These are phyloP conservation scores for Gracilaria caudata DNA, from an alignment of 23 red algal genomes.

Conservation along the genomic window DNA sequence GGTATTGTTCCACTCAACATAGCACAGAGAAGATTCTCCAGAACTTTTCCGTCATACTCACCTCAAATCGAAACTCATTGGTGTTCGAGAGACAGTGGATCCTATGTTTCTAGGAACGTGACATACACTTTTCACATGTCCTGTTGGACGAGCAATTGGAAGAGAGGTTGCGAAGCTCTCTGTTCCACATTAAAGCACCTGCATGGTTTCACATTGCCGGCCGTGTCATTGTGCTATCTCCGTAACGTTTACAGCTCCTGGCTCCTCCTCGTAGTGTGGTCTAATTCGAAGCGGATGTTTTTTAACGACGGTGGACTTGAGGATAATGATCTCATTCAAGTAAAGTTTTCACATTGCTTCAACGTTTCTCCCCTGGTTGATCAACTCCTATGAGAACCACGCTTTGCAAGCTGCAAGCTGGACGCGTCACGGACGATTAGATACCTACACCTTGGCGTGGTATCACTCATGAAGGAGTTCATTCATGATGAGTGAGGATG, in stretches of 20 bases:
- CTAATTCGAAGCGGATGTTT: neutral
- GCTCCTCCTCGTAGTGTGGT: neutral
- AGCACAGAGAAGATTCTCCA: neutral
- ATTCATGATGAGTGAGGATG: neutral
- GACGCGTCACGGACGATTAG: neutral
- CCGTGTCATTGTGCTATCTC: neutral
- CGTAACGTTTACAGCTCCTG: neutral
- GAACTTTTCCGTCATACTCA: neutral
- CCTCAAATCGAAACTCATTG: neutral
- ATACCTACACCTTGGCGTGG: neutral
- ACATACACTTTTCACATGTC: constrained; percentile 1
- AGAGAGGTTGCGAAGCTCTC: neutral
- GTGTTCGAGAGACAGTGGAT: neutral
- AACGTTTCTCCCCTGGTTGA: neutral
- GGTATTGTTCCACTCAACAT: neutral
- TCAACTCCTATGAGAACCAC: too few species aligned
- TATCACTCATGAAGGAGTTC: neutral
- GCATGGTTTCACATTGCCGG: neutral
- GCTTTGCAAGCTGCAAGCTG: neutral
- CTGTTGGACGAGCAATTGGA: neutral
- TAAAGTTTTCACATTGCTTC: neutral
- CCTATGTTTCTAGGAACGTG: constrained; percentile 4
- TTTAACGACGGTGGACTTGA: neutral
- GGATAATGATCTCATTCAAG: neutral
- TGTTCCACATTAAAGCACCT: constrained; percentile 7